A percentile compares a stretch with the other conserved stretches of the same genome.
Conservation (phyloP, 2,329 filamentous ascomycete genomes). For the Bipolaris sorokiniana region DNA sequence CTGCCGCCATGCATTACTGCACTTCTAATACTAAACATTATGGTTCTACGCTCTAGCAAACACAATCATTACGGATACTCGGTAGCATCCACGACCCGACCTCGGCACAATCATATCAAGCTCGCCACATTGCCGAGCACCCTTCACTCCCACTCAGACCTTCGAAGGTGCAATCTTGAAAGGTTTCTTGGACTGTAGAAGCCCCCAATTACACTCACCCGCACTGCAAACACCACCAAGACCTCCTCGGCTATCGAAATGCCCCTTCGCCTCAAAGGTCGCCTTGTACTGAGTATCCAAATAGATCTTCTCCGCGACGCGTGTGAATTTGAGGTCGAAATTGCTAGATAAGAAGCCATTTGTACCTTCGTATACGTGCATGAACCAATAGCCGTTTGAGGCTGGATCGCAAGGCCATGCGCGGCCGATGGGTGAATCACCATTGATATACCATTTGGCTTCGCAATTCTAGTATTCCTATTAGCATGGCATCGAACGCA, state of each 20-base stretch:
- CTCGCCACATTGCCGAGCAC: background rate
- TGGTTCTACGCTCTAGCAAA: background rate
- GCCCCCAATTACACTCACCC: constrained; percentile 26
- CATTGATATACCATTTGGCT: constrained; percentile 28
- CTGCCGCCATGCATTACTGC: background rate
- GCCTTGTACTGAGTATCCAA: constrained; percentile 21
- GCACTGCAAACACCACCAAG: constrained; percentile 26
- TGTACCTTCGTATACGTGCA: constrained; percentile 25
- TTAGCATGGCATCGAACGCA: background rate
- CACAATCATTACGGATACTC: background rate
- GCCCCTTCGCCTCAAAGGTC: constrained; percentile 20
- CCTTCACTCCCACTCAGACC: background rate
- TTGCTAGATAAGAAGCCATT: constrained; percentile 15
- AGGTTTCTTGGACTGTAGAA: constrained; percentile 1
- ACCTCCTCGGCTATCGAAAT: constrained; percentile 25
- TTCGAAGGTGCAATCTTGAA: constrained; percentile 4
- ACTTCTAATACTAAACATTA: background rate
- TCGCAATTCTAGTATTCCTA: constrained; percentile 26
- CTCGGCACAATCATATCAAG: background rate
- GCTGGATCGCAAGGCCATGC: constrained; percentile 34
- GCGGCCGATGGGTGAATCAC: constrained; percentile 27
- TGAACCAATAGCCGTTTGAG: constrained; percentile 32
- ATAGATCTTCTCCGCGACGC: constrained; percentile 23
- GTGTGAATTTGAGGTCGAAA: constrained; percentile 35
- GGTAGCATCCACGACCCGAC: background rate